These are phyloP conservation scores for Tuber calosporum DNA, from an alignment of 495 filamentous ascomycete species.

Conservation along the genomic window DNA sequence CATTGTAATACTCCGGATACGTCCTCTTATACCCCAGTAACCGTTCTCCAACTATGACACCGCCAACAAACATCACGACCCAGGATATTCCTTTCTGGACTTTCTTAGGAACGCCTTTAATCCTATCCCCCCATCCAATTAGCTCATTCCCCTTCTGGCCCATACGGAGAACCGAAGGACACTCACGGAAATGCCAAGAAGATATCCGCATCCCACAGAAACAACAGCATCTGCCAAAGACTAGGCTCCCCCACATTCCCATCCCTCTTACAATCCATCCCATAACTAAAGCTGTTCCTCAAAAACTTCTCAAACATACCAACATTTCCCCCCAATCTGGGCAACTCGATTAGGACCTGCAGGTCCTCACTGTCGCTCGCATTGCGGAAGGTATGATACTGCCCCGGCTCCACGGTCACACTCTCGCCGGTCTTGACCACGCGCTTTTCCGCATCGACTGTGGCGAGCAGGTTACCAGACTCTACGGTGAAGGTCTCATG, in stretches of 20 bases:
- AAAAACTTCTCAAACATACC: constrained; percentile 23
- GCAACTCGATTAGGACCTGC: constrained; percentile 10
- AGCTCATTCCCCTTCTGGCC: not conserved
- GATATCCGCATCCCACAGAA: constrained; percentile 19
- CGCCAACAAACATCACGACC: constrained; percentile 26
- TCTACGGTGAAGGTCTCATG: constrained; percentile 15
- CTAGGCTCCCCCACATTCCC: constrained; percentile 15
- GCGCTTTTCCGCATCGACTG: constrained; percentile 3
- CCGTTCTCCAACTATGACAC: constrained; percentile 18
- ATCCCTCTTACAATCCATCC: constrained; percentile 19
- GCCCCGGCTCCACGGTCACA: constrained; percentile 10
- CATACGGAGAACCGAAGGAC: constrained; percentile 3
- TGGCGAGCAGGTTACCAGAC: constrained; percentile 5
- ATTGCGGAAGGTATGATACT: constrained; percentile 18
- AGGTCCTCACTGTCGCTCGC: constrained; percentile 15
- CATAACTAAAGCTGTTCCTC: constrained; percentile 26
- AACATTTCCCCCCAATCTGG: constrained; percentile 12
- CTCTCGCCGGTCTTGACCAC: constrained; percentile 8
- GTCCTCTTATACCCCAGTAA: constrained; percentile 18
- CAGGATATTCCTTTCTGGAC: constrained; percentile 31
- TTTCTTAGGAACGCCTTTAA: constrained; percentile 17
- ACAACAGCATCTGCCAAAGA: constrained; percentile 29
- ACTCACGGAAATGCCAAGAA: constrained; percentile 28
- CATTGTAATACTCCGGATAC: constrained; percentile 19
- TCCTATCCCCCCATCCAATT: not conserved